These are phyloP conservation scores for Carnegiea gigantea DNA, from an alignment of 179 eudicot species.

Conservation along the genomic window DNA sequence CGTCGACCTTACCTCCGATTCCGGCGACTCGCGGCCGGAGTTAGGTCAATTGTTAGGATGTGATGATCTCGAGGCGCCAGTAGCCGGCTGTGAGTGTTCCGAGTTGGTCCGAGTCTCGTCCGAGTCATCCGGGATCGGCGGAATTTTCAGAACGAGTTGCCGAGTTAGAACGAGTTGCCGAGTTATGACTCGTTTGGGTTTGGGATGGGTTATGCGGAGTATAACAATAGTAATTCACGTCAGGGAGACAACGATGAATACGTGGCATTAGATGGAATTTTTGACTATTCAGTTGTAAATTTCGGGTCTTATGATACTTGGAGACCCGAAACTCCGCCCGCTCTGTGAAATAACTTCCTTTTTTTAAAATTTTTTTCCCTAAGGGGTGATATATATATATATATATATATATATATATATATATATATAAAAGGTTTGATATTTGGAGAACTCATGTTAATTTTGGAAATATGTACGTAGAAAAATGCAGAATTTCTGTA, in stretches of 20 bases:
- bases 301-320: conserved; percentile 39
- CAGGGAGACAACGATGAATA: conserved; percentile 32
- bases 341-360: conserved; percentile 26
- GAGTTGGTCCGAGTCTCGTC: conserved; percentile 41
- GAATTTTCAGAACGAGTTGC: conserved; percentile 32
- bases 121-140: conserved; percentile 43
- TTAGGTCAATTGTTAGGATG: conserved; percentile 41
- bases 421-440: not conserved
- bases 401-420: too few species aligned
- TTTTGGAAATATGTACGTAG: not conserved
- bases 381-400: too few species aligned
- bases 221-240: not conserved
- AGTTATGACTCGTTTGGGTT: conserved; percentile 53
- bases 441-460: not conserved
- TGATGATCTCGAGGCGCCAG: conserved; percentile 11
- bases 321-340: conserved; percentile 50
- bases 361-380: not conserved
- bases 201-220: conserved; percentile 25
- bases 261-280: conserved; percentile 56
- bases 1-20: conserved; percentile 28
- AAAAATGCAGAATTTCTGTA: not conserved
- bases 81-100: not conserved
- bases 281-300: conserved; percentile 44
- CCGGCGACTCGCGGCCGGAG: conserved; percentile 42
- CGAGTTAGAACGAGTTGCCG: conserved; percentile 34